Base-by-base conservation (phyloP, 768 basidiomycete species). In the Hygrocybe coccinea region DNA sequence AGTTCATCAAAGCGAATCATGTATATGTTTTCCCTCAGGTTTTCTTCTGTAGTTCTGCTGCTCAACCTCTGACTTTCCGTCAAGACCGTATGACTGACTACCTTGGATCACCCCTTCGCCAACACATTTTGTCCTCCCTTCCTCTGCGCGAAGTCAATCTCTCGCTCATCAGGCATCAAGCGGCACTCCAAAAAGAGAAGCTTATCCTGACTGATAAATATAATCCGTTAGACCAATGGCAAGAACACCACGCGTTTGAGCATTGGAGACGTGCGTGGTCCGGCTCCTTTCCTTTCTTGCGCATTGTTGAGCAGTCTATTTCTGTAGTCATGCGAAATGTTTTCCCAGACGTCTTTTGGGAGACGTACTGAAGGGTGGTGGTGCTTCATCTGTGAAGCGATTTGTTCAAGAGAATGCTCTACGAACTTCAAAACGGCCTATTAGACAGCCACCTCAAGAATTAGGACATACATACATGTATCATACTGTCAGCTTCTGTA, bases 261-360 rank as follows among this genome's bases (percentile, higher is more conserved):
- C 91, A 92, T 62, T 97, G 93, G 93, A 76, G 76, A 57, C 67
- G 88, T 88, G 65, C 59, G 85, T 76, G 17, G 24, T 39, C 49
- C 60, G 3, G 25, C 45, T 53, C 36, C 45, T 50, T 38, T 2
- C 48, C 36, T 22, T 49, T 11, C 39, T 22, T 12, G 11, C 38
- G 52, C 35, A 55, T 29, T 21, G 39, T 52, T 17, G 36, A 60
- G 15, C 51, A 3, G 5, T 22, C 35, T 29, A 47, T 14, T 36
- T 43, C 11, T 17, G 2, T 55, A 87, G 86, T 91, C 34, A 94
- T 95, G 90, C 80, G 89, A 55, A 71, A 83, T 33, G 79, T 89
- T n/a, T 63, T 93, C 59, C 82, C 86, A 0, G 80, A 87, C 56
- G 60, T 79, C 11, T 74, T 86, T 59, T 92, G 90, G 90, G 86